These are phyloP conservation scores for Penstemon barbatus DNA, from an alignment of 257 asterid genomes.

Conservation along the genomic window DNA sequence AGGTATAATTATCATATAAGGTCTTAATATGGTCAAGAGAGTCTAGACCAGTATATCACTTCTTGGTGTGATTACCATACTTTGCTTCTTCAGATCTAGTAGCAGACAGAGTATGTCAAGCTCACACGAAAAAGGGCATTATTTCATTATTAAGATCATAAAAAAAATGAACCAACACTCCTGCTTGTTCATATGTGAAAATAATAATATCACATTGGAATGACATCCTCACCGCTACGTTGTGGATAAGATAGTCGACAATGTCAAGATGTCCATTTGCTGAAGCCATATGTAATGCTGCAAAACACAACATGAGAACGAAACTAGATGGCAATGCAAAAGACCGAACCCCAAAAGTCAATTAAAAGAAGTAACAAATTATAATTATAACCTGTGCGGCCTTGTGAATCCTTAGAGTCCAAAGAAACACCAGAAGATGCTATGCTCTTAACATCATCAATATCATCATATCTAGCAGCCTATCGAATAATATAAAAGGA, in stretches of 20 bases:
- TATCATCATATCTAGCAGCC: slow-evolving; percentile 69
- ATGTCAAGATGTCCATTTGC: slow-evolving; percentile 82
- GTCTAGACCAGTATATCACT: neutral
- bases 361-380: neutral
- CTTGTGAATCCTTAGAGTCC: slow-evolving; percentile 55
- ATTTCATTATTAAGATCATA: neutral
- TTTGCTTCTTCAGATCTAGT: neutral
- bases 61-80: neutral
- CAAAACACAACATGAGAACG: slow-evolving; percentile 30
- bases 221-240: slow-evolving; percentile 66
- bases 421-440: slow-evolving; percentile 52
- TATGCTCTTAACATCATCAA: slow-evolving; percentile 49
- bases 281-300: slow-evolving; percentile 98
- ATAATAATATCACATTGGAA: neutral
- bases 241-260: slow-evolving; percentile 66
- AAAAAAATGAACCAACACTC: slow-evolving; percentile 3
- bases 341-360: no score
- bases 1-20: neutral
- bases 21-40: neutral
- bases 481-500: slow-evolving; percentile 24
- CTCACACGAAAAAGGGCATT: neutral
- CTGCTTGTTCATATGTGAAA: neutral
- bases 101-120: neutral
- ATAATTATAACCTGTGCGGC: slow-evolving; percentile 50
- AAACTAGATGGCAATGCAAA: neutral